phyloP scores from a whole-genome alignment of 371 early-diverging fungal genomes.

The Mucor mucedo region DNA sequence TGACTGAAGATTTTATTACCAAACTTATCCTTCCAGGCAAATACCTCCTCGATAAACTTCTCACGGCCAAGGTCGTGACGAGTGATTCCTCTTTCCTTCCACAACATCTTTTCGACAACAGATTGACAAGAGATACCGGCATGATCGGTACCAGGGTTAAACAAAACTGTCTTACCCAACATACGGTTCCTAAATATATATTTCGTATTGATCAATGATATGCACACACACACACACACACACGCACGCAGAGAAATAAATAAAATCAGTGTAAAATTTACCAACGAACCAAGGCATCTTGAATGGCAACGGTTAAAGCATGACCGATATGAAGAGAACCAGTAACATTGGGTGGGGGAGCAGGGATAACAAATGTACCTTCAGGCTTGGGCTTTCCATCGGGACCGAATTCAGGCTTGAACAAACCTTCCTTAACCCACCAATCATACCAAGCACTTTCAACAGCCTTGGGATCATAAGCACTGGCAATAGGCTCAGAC shows the following conservation, averaged over 20 bases:
- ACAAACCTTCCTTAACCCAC: slow-evolving; percentile 94
- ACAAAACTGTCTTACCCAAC: slow-evolving; percentile 95
- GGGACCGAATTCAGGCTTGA: slow-evolving; percentile 83
- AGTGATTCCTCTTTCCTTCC: slow-evolving; percentile 80
- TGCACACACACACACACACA: too few relatives aligned
- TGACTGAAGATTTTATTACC: slow-evolving; percentile 91
- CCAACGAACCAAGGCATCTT: slow-evolving; percentile 98
- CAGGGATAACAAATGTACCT: slow-evolving; percentile 91
- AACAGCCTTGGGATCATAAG: slow-evolving; percentile 93
- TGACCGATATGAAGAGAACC: slow-evolving; percentile 99
- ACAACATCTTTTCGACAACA: slow-evolving; percentile 97
- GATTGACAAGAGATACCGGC: slow-evolving; percentile 99
- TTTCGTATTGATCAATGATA: not conserved
- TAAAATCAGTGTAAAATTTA: slow-evolving; percentile 20
- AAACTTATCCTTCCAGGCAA: slow-evolving; percentile 97
- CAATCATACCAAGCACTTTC: slow-evolving; percentile 97
- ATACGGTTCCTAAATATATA: slow-evolving; percentile 84
- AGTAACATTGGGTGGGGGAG: slow-evolving; percentile 99
- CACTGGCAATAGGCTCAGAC: slow-evolving; percentile 77
- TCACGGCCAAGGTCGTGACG: slow-evolving; percentile 97
- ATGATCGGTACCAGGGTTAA: slow-evolving; percentile 99
- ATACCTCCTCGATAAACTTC: slow-evolving; percentile 88
- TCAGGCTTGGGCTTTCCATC: slow-evolving; percentile 79
- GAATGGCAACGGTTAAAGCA: slow-evolving; percentile 95
- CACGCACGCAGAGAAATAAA: too few relatives aligned